These are phyloP conservation scores for Spathaspora boniae DNA, from an alignment of 805 yeast species.

Conservation along the genomic window DNA sequence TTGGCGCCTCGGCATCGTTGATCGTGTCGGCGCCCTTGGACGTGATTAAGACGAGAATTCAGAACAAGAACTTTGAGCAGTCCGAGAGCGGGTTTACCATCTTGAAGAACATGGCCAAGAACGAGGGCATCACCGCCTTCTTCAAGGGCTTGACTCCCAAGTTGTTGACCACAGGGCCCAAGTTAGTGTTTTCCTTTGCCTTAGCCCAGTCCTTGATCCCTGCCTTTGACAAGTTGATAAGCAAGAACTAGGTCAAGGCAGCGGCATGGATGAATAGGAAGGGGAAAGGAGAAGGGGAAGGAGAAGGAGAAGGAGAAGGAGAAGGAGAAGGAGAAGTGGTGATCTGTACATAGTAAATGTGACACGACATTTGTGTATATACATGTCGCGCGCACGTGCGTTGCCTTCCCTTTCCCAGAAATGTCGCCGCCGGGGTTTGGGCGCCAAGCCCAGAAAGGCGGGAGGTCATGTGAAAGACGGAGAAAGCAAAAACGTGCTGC, in stretches of 20 bases:
- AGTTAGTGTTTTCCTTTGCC: slow-evolving; percentile 96
- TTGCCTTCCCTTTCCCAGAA: too few species aligned
- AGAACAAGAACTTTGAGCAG: slow-evolving; percentile 91
- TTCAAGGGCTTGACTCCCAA: slow-evolving; percentile 97
- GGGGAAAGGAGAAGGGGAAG: not conserved
- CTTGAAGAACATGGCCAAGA: slow-evolving; percentile 85
- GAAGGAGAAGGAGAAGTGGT: too few species aligned
- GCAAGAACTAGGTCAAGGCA: slow-evolving; percentile 1
- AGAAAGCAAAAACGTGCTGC: too few species aligned
- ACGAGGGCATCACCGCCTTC: slow-evolving; percentile 86
- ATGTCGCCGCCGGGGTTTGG: too few species aligned
- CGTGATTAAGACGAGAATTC: slow-evolving; percentile 97
- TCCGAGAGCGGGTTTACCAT: slow-evolving; percentile 93
- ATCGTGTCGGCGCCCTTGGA: slow-evolving; percentile 97
- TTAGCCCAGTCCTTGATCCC: slow-evolving; percentile 96
- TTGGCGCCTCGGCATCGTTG: slow-evolving; percentile 95
- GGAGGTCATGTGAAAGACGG: too few species aligned
- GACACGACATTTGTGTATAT: too few species aligned
- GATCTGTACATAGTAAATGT: too few species aligned
- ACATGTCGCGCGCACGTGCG: too few species aligned
- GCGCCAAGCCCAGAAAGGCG: too few species aligned
- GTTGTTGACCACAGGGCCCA: slow-evolving; percentile 95
- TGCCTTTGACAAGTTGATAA: slow-evolving; percentile 67
- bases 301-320: not conserved
- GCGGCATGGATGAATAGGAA: not conserved